Base-by-base conservation (phyloP, 2,329 filamentous ascomycete genomes). In the Xylaria sp. region DNA sequence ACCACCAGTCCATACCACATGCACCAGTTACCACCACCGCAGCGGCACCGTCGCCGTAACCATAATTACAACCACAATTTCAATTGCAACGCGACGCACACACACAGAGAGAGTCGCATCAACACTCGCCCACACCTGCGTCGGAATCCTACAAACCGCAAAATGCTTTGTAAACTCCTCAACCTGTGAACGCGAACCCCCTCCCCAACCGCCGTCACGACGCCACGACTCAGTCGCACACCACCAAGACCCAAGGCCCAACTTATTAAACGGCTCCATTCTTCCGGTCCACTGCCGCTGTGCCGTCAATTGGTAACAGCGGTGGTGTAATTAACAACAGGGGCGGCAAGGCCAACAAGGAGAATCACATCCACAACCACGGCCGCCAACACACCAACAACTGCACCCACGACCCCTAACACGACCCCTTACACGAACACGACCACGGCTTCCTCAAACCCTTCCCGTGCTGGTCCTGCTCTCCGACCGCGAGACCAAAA, bases 131-230 rank as follows among this genome's bases (percentile, higher is more conserved):
- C 6, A 21, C 47, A 16, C 18, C 47, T 20, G 24, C 39, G 16
- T 13, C 38, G 34, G 24, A 18, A 22, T 17, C 41, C 24, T 44
- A 7, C 41, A 24, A 44, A 44, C 16, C 18, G 19, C 19, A 47
- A 42, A 42, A 26, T 34, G 29, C 16, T 34, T 34, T 13, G 29
- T 13, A 34, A 29, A 48, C n/a, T 13, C 40, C 40, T 41, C 22
- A 51, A 69, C 68, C 59, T 74, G 66, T 56, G 78, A 75, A 16
- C 77, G 72, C 0, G 72, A 72, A 20, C 72, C 64, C 2, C 65
- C 57, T 72, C 64, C 2, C 65, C 57, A 7, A 78, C 64, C 24
- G 16, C 6, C 29, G 16, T 7, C 29, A 34, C 29, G 29, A 13
- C 29, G 16, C 8, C 29, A 3, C 29, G 6, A 13, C 11, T 13